A percentile compares a stretch with the other conserved stretches of the same genome.
Conservation (phyloP, 2,329 filamentous ascomycete species). For the Ceratocystis destructans region DNA sequence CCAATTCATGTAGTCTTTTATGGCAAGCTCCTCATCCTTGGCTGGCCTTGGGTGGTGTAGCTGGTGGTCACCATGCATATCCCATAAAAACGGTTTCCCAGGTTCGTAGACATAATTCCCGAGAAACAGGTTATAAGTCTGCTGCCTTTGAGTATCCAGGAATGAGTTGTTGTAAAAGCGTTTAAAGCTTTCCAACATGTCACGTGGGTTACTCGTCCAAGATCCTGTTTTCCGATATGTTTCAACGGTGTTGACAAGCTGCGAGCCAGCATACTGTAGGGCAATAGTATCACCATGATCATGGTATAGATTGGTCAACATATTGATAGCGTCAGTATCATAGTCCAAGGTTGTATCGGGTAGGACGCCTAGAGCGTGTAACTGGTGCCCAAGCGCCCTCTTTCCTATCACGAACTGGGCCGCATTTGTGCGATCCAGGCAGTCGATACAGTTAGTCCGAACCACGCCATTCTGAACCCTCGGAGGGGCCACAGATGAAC, state of each 20-base stretch:
- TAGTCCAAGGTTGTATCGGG: constrained; percentile 68
- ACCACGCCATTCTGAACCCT: constrained; percentile 82
- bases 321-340: constrained; percentile 87
- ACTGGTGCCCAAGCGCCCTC: constrained; percentile 76
- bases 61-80: constrained; percentile 87
- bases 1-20: constrained; percentile 72
- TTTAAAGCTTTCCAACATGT: constrained; percentile 99
- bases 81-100: constrained; percentile 92
- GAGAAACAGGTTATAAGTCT: constrained; percentile 93
- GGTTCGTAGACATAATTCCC: constrained; percentile 86
- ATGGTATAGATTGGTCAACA: constrained; percentile 97
- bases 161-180: constrained; percentile 99
- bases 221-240: constrained; percentile 98
- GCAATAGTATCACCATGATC: constrained; percentile 96
- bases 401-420: constrained; percentile 98
- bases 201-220: constrained; percentile 91
- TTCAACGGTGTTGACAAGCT: constrained; percentile 97
- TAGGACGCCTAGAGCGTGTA: constrained; percentile 82
- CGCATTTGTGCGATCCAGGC: constrained; percentile 89
- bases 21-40: constrained; percentile 48
- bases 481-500: constrained; percentile 37
- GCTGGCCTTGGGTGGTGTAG: constrained; percentile 80
- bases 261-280: constrained; percentile 91
- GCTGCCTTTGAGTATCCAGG: constrained; percentile 90
- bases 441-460: constrained; percentile 95